These are phyloP conservation scores for Lactarius sp. DNA, from an alignment of 768 basidiomycete species.

Conservation along the genomic window DNA sequence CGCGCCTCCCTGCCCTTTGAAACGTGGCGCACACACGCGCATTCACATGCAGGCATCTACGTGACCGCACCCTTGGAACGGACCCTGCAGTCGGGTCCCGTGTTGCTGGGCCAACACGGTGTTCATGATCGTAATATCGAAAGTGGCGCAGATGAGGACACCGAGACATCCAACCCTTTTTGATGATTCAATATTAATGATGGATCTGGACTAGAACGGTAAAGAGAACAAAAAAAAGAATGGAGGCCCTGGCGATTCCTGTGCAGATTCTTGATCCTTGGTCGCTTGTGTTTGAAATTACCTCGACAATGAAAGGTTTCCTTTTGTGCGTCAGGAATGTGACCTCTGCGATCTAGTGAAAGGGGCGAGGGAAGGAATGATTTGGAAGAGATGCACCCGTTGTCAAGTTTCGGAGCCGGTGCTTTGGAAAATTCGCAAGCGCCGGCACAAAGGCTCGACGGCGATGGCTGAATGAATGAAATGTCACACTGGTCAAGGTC, in stretches of 20 bases:
- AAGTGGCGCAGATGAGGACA: neutral
- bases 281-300: neutral
- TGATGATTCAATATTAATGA: neutral
- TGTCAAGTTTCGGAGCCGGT: conserved; percentile 12
- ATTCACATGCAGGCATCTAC: neutral
- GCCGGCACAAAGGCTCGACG: neutral
- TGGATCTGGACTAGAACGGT: neutral
- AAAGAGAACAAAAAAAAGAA: neutral
- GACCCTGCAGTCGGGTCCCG: neutral
- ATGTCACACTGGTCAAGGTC: neutral
- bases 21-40: conserved; percentile 7
- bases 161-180: neutral
- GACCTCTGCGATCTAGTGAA: neutral
- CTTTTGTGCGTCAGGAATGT: neutral
- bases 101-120: neutral
- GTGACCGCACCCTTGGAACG: neutral
- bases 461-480: neutral
- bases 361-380: neutral
- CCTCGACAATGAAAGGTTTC: neutral
- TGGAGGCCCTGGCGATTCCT: neutral
- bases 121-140: conserved; percentile 2
- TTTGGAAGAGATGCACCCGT: conserved; percentile 5
- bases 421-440: neutral
- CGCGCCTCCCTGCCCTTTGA: conserved; percentile 12
- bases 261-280: neutral